Percentiles rank a stretch among this genome's conserved stretches.
Conservation (phyloP, 257 asterid genomes). For the Orobanche coerulescens region DNA sequence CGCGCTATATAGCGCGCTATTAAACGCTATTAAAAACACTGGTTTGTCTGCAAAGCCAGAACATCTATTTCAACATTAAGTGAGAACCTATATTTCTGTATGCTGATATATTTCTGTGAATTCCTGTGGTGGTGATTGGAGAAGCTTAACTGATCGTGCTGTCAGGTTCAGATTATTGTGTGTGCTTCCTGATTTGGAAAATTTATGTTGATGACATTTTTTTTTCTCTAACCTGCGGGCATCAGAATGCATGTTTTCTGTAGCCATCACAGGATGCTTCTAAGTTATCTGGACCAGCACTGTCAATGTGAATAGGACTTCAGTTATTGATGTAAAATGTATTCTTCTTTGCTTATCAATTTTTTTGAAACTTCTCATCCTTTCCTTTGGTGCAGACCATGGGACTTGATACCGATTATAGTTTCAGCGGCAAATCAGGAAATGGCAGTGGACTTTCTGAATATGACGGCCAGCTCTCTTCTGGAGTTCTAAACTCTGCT, state of each 20-base stretch:
- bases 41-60: neutral
- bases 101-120: too few species aligned
- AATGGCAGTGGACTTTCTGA: conserved; percentile 61
- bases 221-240: conserved; percentile 2
- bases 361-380: conserved; percentile 10
- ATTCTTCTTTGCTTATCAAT: conserved; percentile 17
- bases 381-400: conserved; percentile 39
- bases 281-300: conserved; percentile 17
- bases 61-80: conserved; percentile 7
- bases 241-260: conserved; percentile 1
- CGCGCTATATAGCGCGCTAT: too few species aligned
- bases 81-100: conserved; percentile 1
- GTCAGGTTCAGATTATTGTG: too few species aligned
- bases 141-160: neutral
- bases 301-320: conserved; percentile 9
- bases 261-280: conserved; percentile 11
- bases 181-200: neutral
- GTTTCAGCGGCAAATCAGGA: conserved; percentile 48
- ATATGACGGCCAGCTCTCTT: conserved; percentile 44
- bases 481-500: conserved; percentile 48
- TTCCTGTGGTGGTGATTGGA: neutral
- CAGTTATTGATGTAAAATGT: conserved; percentile 2
- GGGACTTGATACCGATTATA: conserved; percentile 44
- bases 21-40: too few species aligned
- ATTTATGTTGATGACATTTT: neutral